Percentiles rank a stretch among this genome's conserved stretches.
These are phyloP conservation scores for Lentinula guzmanii DNA, from an alignment of 768 basidiomycete species.

Conservation along the genomic window DNA sequence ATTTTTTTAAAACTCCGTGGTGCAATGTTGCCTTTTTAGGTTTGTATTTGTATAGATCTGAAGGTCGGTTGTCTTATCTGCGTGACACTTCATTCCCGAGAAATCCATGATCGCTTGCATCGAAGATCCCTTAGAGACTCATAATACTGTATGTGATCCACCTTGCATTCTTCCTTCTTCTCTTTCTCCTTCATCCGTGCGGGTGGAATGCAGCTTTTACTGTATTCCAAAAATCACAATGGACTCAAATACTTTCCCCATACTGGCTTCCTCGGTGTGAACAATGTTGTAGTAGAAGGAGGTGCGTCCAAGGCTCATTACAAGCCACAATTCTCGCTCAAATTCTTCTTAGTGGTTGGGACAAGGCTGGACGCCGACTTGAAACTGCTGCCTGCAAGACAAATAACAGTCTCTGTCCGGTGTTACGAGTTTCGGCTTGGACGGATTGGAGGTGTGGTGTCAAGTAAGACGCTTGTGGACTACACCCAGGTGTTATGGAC, in stretches of 20 bases:
- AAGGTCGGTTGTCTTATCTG: not conserved
- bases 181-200: constrained; percentile 16
- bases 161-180: constrained; percentile 17
- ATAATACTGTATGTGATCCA: constrained; percentile 23
- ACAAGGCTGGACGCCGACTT: constrained; percentile 67
- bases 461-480: constrained; percentile 66
- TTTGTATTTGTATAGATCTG: not conserved
- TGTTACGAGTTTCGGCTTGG: constrained; percentile 78
- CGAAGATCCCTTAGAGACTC: constrained; percentile 5
- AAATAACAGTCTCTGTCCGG: constrained; percentile 67
- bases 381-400: constrained; percentile 60
- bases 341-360: constrained; percentile 40
- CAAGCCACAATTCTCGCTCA: constrained; percentile 19
- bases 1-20: constrained; percentile 7
- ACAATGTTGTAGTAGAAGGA: constrained; percentile 74
- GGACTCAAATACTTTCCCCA: constrained; percentile 60
- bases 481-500: constrained; percentile 63
- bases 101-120: constrained; percentile 3
- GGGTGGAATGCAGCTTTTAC: constrained; percentile 1
- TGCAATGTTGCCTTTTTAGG: not conserved
- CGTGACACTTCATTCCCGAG: constrained; percentile 5
- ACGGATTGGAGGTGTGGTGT: constrained; percentile 42
- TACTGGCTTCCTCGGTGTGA: constrained; percentile 76
- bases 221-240: constrained; percentile 5
- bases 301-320: constrained; percentile 18